Evolutionary conservation across 169 alveolate genomes (phyloP).

Genomic region (Cryptosporidium meleagridis): DNA sequence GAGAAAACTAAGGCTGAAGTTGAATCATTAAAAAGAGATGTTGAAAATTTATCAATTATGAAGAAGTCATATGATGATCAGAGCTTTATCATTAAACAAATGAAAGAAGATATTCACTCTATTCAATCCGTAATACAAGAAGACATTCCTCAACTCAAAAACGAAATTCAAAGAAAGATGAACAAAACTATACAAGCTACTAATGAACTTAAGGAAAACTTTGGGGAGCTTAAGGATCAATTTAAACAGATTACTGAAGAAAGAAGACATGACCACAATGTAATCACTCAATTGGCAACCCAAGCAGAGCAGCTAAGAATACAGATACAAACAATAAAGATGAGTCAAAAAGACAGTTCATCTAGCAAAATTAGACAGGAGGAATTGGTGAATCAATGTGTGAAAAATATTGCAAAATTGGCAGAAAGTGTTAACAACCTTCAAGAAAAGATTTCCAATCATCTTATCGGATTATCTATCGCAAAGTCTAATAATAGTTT

Average conservation of each 20-base stretch:
- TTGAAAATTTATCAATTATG: constrained; percentile 25
- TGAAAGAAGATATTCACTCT: constrained; percentile 37
- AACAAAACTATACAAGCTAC: constrained; percentile 72
- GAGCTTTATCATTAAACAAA: constrained; percentile 26
- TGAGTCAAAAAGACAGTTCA: constrained; percentile 56
- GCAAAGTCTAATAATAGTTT: constrained; percentile 41
- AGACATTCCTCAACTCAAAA: constrained; percentile 66
- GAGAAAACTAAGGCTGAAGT: constrained; percentile 46
- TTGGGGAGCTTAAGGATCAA: constrained; percentile 55
- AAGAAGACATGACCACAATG: constrained; percentile 63
- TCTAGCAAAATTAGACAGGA: constrained; percentile 49
- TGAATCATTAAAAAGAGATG: constrained; percentile 44
- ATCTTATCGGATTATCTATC: constrained; percentile 51
- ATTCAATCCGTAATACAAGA: constrained; percentile 56
- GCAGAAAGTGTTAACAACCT: constrained; percentile 73
- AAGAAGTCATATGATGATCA: constrained; percentile 52
- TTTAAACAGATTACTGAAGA: constrained; percentile 37
- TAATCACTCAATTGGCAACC: constrained; percentile 46
- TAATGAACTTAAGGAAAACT: constrained; percentile 56
- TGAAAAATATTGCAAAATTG: constrained; percentile 60
- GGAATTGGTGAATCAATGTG: constrained; percentile 73
- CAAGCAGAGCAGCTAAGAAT: constrained; percentile 71
- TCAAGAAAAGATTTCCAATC: constrained; percentile 69
- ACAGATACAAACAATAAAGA: constrained; percentile 48
- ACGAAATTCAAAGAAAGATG: constrained; percentile 62